A percentile compares a stretch with the other conserved stretches of the same genome.
Conservation (phyloP, 441 rosid genomes). For the Syzygium syzygioides region DNA sequence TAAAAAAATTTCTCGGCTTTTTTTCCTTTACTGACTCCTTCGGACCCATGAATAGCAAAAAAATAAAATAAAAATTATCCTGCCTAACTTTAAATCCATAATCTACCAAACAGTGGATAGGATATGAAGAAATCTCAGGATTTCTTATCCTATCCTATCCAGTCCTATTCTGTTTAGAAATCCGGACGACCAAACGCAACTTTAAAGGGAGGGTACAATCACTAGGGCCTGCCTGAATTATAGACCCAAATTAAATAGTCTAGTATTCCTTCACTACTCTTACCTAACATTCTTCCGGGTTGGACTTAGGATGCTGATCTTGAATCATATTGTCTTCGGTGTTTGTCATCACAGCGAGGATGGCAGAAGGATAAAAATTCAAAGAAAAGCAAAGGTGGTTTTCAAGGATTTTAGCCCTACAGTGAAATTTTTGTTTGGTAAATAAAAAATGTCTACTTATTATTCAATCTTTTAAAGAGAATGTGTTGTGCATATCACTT, state of each 20-base stretch:
- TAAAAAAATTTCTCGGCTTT: too few species aligned
- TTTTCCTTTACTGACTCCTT: too few species aligned
- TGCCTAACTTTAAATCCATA: too few species aligned
- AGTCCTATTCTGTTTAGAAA: too few species aligned
- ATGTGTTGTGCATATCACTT: not conserved
- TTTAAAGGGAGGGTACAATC: not conserved
- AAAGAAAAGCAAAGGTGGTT: not conserved
- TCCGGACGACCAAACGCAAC: too few species aligned
- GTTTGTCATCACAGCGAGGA: not conserved
- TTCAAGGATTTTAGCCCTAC: not conserved
- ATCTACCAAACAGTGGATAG: too few species aligned
- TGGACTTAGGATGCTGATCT: not conserved
- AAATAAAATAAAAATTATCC: too few species aligned
- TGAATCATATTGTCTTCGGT: not conserved
- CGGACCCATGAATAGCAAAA: too few species aligned
- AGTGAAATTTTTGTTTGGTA: not conserved
- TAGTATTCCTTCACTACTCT: not conserved
- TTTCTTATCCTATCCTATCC: too few species aligned
- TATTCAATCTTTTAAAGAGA: not conserved
- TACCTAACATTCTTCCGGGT: not conserved
- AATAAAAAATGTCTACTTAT: not conserved
- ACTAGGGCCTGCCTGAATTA: not conserved
- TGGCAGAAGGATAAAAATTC: not conserved
- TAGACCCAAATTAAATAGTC: not conserved
- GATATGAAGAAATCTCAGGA: too few species aligned